Percentiles rank a stretch among this genome's conserved stretches.
Conservation (phyloP, 2,329 filamentous ascomycete genomes). For the Fusarium illudens region DNA sequence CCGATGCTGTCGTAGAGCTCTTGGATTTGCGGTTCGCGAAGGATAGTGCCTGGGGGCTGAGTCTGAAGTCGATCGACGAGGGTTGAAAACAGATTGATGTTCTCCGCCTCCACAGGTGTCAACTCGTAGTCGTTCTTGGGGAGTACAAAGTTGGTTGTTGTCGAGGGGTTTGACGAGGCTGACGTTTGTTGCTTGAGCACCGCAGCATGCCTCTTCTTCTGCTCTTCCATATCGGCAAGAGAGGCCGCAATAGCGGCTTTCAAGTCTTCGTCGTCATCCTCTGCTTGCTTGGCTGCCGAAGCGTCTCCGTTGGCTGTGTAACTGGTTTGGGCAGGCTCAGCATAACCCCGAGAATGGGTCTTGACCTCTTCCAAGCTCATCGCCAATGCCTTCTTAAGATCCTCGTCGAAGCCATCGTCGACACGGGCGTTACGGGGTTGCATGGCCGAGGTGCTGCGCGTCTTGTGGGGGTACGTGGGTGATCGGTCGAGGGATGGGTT, state of each 20-base stretch:
- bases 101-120: conserved; percentile 92
- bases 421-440: conserved; percentile 89
- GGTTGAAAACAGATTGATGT: conserved; percentile 95
- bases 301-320: conserved; percentile 50
- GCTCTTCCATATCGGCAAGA: conserved; percentile 95
- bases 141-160: conserved; percentile 61
- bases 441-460: conserved; percentile 74
- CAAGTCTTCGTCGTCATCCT: conserved; percentile 91
- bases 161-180: conserved; percentile 46
- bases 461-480: conserved; percentile 66
- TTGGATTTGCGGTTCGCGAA: conserved; percentile 97
- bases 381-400: conserved; percentile 89
- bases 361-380: conserved; percentile 98
- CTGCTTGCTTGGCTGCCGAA: conserved; percentile 58
- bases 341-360: conserved; percentile 76
- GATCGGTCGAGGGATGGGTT: conserved; percentile 59
- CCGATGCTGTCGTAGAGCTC: conserved; percentile 98
- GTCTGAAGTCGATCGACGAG: conserved; percentile 94
- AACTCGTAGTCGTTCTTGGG: conserved; percentile 96
- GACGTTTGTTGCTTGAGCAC: conserved; percentile 82
- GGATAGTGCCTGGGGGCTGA: conserved; percentile 91
- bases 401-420: conserved; percentile 92
- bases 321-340: conserved; percentile 61
- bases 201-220: conserved; percentile 89
- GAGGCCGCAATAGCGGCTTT: conserved; percentile 96